A percentile compares a stretch with the other conserved stretches of the same genome.
Conservation (phyloP, 2,329 filamentous ascomycete genomes). For the Raffaelea albimanens region DNA sequence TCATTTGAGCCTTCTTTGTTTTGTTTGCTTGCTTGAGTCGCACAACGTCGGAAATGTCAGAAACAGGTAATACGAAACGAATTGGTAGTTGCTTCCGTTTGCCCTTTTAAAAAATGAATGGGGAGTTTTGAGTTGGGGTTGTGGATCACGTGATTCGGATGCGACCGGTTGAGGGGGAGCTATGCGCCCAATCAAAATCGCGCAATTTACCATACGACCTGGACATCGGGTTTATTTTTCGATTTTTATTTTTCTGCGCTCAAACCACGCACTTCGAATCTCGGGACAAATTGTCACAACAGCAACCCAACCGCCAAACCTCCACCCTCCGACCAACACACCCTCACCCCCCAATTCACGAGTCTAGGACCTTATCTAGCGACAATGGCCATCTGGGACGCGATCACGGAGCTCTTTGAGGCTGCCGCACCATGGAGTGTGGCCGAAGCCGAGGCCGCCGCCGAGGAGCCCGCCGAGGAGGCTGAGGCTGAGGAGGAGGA, state of each 20-base stretch:
- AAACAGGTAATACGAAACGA: no score
- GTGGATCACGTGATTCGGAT: constrained; percentile 14
- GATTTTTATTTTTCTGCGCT: background rate
- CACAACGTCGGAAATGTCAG: no score
- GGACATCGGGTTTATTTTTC: background rate
- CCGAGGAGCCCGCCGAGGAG: constrained; percentile 51
- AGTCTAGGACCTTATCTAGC: background rate
- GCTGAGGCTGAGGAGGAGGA: constrained; percentile 41
- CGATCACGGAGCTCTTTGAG: constrained; percentile 54
- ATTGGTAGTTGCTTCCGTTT: no score
- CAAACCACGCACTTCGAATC: background rate
- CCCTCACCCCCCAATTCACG: background rate
- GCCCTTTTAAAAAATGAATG: no score
- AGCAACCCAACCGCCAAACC: no score
- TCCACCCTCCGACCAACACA: background rate
- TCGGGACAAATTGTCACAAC: no score
- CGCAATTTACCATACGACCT: constrained; percentile 13
- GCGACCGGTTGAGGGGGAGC: constrained; percentile 5
- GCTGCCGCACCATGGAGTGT: constrained; percentile 56
- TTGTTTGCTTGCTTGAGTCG: no score
- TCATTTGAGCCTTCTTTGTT: no score
- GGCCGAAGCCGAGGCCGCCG: constrained; percentile 57
- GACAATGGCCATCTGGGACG: constrained; percentile 58
- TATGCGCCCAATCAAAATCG: constrained; percentile 12
- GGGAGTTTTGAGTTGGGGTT: background rate